Evolutionary conservation across 2,329 filamentous ascomycete species (phyloP).

Genomic region (Pseudogymnoascus pannorum): DNA sequence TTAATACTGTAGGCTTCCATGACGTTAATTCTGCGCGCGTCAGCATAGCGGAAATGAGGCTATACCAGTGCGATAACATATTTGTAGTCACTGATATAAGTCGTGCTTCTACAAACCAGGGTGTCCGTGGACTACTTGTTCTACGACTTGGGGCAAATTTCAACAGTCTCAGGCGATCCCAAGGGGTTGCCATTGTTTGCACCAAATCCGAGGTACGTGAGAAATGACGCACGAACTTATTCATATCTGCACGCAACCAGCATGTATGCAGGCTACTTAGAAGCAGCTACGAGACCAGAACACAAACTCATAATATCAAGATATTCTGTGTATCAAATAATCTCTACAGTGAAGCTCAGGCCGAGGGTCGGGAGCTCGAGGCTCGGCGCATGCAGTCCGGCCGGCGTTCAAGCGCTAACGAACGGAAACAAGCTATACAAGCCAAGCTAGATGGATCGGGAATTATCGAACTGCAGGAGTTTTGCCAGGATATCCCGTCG

Average conservation of each 20-base stretch:
- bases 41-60: constrained; percentile 13
- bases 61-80: constrained; percentile 16
- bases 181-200: constrained; percentile 15
- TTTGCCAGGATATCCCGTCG: constrained; percentile 12
- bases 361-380: neutral
- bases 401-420: neutral
- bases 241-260: constrained; percentile 13
- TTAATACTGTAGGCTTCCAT: constrained; percentile 14
- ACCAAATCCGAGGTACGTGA: constrained; percentile 15
- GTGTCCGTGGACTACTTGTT: constrained; percentile 11
- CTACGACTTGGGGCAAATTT: constrained; percentile 14
- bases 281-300: constrained; percentile 4
- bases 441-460: constrained; percentile 10
- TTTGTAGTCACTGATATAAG: constrained; percentile 14
- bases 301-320: constrained; percentile 8
- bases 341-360: constrained; percentile 6
- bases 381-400: neutral
- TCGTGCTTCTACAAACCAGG: constrained; percentile 13
- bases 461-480: constrained; percentile 11
- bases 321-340: constrained; percentile 16
- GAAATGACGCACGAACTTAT: constrained; percentile 6
- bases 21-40: constrained; percentile 16
- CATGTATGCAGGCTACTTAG: constrained; percentile 9
- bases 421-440: constrained; percentile 2
- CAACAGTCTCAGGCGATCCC: constrained; percentile 12